Evolutionary conservation across 257 asterid species (phyloP), one percentile per base, ranked within the genome.

Genomic region (Solanum medicagineum): DNA sequence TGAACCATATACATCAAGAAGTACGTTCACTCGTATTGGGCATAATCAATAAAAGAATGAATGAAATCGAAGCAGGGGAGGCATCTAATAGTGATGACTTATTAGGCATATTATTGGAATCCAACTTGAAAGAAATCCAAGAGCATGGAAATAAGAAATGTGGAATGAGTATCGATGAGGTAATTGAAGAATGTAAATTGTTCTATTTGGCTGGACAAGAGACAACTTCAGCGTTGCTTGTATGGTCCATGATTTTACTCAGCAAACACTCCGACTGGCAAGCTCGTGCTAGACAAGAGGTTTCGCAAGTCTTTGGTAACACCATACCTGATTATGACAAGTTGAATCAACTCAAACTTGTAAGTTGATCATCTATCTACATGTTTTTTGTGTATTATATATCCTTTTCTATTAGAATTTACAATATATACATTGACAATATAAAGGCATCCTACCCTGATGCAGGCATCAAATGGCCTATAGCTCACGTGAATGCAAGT

Each of bases 171-270:
- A 54, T 84, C 1, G 65, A 84, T 13, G 87, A 88, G 11, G 45
- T 86, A 6, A 56, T 88, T 49, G 89, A 86, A 20, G 91, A 86
- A 54, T 88, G 91, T 86, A 84, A 73, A 44, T 4, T 88, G 14
- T 88, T 88, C 56, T 88, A 86, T 53, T 74, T 88, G 47, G 91
- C 86, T 10, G 91, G 91, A 15, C 89, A 88, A 70, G 89, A 88
- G 59, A 86, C 89, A 0, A 85, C 87, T 11, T 53, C 88, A 10
- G 53, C 40, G 1, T 29, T 88, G 81, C 87, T 86, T 4, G 87
- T 79, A 16, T 88, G 91, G 88, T 84, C 88, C 1, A 7, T 88
- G 87, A 65, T 86, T 45, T 26, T 88, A 2, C 22, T 88, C 14
- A 77, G 88, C 81, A 82, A 70, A 11, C 40, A 84, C 65, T 55